These are phyloP conservation scores for Metschnikowia arizonensis DNA, from an alignment of 805 yeast species.

Conservation along the genomic window DNA sequence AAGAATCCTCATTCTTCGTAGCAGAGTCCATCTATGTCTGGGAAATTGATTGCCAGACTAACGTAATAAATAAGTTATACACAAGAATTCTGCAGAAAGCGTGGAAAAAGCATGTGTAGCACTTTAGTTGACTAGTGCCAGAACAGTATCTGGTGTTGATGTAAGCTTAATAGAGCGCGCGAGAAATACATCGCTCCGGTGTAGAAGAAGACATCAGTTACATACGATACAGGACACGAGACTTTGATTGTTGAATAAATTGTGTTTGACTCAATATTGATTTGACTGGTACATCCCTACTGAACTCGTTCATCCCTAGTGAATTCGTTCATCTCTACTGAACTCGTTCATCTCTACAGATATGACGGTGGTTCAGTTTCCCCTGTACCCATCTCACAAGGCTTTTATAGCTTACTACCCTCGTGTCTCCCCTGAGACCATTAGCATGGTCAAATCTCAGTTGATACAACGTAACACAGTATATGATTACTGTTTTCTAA, in stretches of 20 bases:
- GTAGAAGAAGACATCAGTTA: not conserved
- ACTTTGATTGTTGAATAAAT: no score
- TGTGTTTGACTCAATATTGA: no score
- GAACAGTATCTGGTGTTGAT: not conserved
- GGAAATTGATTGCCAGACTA: not conserved
- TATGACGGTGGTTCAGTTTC: constrained; percentile 25
- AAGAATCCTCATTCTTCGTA: not conserved
- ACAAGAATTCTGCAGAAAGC: not conserved
- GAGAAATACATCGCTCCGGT: not conserved
- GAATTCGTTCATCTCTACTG: no score
- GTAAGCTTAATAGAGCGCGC: not conserved
- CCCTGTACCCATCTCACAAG: constrained; percentile 43
- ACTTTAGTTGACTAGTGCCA: no score
- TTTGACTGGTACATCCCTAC: no score
- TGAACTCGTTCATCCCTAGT: no score
- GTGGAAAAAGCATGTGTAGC: not conserved
- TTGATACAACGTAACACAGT: constrained; percentile 43
- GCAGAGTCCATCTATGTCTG: not conserved
- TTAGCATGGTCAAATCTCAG: constrained; percentile 41
- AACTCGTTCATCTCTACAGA: no score
- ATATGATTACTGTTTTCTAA: constrained; percentile 63
- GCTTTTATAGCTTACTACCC: constrained; percentile 43
- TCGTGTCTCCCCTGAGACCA: constrained; percentile 37
- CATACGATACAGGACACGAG: not conserved
- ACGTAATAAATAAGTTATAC: not conserved